These are phyloP conservation scores for Ophiostoma australiae DNA, from an alignment of 2,329 filamentous ascomycete species.

Conservation along the genomic window DNA sequence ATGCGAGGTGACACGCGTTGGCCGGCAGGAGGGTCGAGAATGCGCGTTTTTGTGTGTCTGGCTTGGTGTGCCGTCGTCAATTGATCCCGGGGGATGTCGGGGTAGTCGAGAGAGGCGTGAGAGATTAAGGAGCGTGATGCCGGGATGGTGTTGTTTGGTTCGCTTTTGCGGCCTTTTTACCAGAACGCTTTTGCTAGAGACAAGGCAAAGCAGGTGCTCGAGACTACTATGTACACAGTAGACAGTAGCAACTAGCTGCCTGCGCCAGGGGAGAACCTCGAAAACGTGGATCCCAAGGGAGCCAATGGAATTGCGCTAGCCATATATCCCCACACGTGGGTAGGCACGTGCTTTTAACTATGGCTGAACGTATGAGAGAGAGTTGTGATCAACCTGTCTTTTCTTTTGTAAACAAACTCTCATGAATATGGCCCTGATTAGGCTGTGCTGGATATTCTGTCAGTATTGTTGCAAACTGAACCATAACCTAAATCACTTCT, in stretches of 20 bases:
- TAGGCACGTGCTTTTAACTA: neutral
- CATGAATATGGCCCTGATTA: no score
- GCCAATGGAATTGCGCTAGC: neutral
- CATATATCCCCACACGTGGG: neutral
- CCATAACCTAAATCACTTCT: no score
- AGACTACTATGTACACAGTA: neutral
- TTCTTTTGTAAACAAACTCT: no score
- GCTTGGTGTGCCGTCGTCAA: constrained; percentile 2
- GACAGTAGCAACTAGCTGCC: neutral
- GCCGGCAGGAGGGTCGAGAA: neutral
- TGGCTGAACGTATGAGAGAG: no score
- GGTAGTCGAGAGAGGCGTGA: neutral
- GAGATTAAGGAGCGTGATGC: constrained; percentile 13
- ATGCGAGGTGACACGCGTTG: neutral
- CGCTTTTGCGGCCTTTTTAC: constrained; percentile 14
- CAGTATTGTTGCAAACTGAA: no score
- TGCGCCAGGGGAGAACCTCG: constrained; percentile 11
- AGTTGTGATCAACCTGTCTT: no score
- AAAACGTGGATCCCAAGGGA: constrained; percentile 10
- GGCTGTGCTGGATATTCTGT: no score
- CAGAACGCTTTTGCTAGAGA: neutral
- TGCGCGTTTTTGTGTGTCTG: neutral
- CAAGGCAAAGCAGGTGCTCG: neutral
- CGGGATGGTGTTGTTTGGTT: constrained; percentile 6
- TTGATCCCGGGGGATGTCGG: neutral